These are phyloP conservation scores for Leccinum sublutescens DNA, from an alignment of 768 basidiomycete species.

Conservation along the genomic window DNA sequence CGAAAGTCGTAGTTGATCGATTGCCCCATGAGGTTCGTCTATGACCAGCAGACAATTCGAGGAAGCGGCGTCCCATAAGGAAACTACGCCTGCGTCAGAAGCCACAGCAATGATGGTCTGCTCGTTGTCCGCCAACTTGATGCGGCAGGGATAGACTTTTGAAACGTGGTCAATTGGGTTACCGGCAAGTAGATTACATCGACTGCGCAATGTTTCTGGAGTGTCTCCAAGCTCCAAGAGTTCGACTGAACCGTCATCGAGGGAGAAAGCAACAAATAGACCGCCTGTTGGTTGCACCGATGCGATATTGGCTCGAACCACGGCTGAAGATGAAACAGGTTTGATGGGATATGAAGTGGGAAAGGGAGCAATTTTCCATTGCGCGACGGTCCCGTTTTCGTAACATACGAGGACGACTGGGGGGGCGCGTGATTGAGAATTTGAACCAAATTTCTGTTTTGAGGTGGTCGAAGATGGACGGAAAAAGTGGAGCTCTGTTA, in stretches of 20 bases:
- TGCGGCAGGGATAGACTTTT: constrained; percentile 50
- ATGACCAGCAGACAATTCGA: constrained; percentile 62
- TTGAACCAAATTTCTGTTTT: constrained; percentile 20
- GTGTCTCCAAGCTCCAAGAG: constrained; percentile 50
- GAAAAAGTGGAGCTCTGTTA: constrained; percentile 54
- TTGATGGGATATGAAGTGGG: constrained; percentile 36
- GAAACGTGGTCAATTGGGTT: constrained; percentile 53
- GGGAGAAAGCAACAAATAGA: constrained; percentile 54
- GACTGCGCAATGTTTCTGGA: constrained; percentile 41
- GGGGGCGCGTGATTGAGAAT: constrained; percentile 8
- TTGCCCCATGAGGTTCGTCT: constrained; percentile 55
- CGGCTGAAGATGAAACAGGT: constrained; percentile 42
- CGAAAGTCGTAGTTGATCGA: constrained; percentile 61
- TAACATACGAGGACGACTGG: constrained; percentile 49
- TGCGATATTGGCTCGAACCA: constrained; percentile 50
- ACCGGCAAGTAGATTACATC: constrained; percentile 57
- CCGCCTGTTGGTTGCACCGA: constrained; percentile 46
- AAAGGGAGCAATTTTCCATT: constrained; percentile 42
- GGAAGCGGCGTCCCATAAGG: constrained; percentile 73
- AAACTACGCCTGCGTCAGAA: constrained; percentile 65
- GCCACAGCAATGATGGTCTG: constrained; percentile 59
- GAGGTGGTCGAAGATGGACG: constrained; percentile 3
- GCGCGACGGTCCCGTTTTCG: constrained; percentile 55
- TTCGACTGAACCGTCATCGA: constrained; percentile 68
- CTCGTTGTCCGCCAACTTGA: constrained; percentile 48